Base-by-base conservation (phyloP, 2,329 filamentous ascomycete genomes). In the Raffaelea albimanens region DNA sequence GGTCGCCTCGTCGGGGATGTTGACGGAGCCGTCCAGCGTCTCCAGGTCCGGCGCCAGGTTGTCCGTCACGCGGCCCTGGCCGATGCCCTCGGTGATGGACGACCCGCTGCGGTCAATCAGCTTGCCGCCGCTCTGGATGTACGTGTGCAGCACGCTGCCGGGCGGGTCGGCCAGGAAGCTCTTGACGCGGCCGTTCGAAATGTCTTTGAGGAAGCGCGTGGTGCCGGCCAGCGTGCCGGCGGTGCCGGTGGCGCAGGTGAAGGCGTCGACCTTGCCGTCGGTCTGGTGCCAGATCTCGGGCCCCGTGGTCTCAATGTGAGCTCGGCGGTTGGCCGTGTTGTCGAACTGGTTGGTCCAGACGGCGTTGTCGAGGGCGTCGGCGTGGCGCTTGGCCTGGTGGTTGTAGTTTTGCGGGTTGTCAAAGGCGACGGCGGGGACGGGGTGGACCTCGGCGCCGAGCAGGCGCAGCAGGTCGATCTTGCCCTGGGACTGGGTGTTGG, bases 271-370 rank as follows among this genome's bases (percentile, higher is more conserved):
- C 54, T 83, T 83, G 33, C 93, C 91, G 2, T 63, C 68, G 0
- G 93, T 97, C 73, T 98, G 93, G 23, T 82, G 71, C 93, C 93
- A 98, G 62, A 98, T 95, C 68, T 98, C 93, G 0, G 93, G 93
- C 0, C 93, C 93, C 0, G 93, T 98, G 2, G 91, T 97, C 72
- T 96, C 91, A 57, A 97, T 84, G 64, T 98, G 93, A 43, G 93
- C 93, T 60, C 86, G 82, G 45, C 93, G 78, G 68, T 98, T 98
- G 46, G 93, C 93, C 45, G 76, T 82, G 71, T 98, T 98, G 65
- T 98, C 93, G 68, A 98, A 98, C 69, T 98, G 93, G 68, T 98
- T 94, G 40, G 93, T 98, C 93, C 93, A 98, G 14, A 97, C 90
- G 9, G 91, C 89, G 59, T 93, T 93, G 16, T 87, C 83, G 43